phyloP scores from a whole-genome alignment of 257 asterid species.

The Plantago major region DNA sequence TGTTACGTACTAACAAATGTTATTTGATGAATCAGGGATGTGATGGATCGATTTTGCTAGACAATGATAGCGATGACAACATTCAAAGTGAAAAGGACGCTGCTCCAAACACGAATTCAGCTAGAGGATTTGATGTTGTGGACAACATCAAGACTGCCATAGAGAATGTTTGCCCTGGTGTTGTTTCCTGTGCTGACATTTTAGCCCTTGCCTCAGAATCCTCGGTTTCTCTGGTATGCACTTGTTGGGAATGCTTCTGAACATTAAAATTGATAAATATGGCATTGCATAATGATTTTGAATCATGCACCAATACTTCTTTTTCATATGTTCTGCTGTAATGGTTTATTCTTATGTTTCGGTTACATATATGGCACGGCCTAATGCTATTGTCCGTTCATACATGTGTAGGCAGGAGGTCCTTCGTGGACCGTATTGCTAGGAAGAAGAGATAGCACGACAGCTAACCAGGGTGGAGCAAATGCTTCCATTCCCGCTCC shows the following conservation, averaged over 20 bases:
- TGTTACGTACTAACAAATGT: not conserved
- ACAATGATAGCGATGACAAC: slow-evolving; percentile 28
- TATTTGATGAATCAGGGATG: slow-evolving; percentile 42
- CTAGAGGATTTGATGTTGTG: slow-evolving; percentile 50
- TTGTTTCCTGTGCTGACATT: slow-evolving; percentile 69
- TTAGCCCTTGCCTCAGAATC: slow-evolving; percentile 58
- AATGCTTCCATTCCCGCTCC: slow-evolving; percentile 57
- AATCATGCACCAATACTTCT: too few relatives aligned
- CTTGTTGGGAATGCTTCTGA: not conserved
- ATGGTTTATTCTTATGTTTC: too few relatives aligned
- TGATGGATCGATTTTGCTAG: slow-evolving; percentile 56
- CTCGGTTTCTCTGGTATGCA: slow-evolving; percentile 42
- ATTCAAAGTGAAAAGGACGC: slow-evolving; percentile 57
- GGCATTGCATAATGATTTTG: too few relatives aligned
- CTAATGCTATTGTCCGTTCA: too few relatives aligned
- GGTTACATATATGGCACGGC: too few relatives aligned
- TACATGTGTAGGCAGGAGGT: slow-evolving; percentile 47
- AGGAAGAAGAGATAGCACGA: slow-evolving; percentile 63
- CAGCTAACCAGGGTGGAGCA: slow-evolving; percentile 53
- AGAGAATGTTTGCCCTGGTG: slow-evolving; percentile 51
- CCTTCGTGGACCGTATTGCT: slow-evolving; percentile 58
- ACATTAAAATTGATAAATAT: not conserved
- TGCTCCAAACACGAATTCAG: slow-evolving; percentile 42
- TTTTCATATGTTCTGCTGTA: too few relatives aligned
- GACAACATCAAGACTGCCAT: slow-evolving; percentile 54